Base-by-base conservation (phyloP, 495 filamentous ascomycete species). In the Annulohypoxylon maeteangense region DNA sequence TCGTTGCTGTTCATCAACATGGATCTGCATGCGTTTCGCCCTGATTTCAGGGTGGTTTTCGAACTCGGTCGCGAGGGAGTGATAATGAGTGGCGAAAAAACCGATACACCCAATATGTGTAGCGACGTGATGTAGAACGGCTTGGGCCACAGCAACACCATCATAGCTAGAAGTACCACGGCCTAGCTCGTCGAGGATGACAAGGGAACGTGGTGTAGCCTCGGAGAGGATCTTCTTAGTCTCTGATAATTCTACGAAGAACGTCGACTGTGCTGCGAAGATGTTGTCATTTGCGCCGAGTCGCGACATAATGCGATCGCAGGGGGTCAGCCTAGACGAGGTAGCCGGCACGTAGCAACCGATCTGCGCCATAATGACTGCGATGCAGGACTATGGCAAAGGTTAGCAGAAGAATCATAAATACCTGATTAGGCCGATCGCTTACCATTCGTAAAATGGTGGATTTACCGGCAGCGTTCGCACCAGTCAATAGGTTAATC, bases 211-310 rank as follows among this genome's bases (percentile, higher is more conserved):
- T 0, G 94, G 92, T 0, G 95, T 98, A 14, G 95, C 95, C 82
- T 99, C 95, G 1, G 92, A 88, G 3, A 99, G 89, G 57, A 99
- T 99, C 84, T 98, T 98, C 82, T 98, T 97, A 7, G 95, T 99
- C 75, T 99, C 96, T 3, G 94, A 92, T 7, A 99, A 85, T 79
- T 99, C 95, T 51, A 99, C 95, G 78, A 99, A 98, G 87, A 99
- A 99, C 31, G 95, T 99, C 23, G 91, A 94, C 80, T 99, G 96
- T 2, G 95, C 93, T 22, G 95, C 96, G 76, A 99, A 98, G 78
- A 99, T 98, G 80, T 98, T 97, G 86, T 99, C 95, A 76, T 98
- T 97, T 51, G 96, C 96, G 12, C 96, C 96, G 0, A 99, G 91
- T 22, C 96, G 93, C 4, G 94, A 97, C 96, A 99, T 99, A 84